A percentile compares a stretch with the other conserved stretches of the same genome.
Evolutionary conservation across 2,329 filamentous ascomycete species (phyloP).

Genomic region (Aspergillus sp.): DNA sequence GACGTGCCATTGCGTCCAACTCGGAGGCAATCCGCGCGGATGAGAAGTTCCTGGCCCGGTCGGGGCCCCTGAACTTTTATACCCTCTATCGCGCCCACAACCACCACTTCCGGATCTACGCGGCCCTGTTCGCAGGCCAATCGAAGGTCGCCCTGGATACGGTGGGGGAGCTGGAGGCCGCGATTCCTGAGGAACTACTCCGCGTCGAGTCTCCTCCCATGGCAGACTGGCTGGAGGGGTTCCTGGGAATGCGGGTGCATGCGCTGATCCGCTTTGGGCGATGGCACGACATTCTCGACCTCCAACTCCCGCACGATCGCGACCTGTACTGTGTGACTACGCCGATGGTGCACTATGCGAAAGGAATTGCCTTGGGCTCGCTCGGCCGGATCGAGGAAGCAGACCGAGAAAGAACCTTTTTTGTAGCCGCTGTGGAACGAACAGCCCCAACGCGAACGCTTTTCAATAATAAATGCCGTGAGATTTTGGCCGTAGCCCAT

Average conservation of each 20-base stretch:
- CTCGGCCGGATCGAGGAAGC: constrained; percentile 48
- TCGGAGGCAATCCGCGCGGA: constrained; percentile 58
- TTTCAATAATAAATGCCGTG: constrained; percentile 57
- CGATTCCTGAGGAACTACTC: constrained; percentile 55
- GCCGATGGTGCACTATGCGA: constrained; percentile 59
- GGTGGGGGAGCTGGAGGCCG: constrained; percentile 48
- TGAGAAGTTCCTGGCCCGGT: constrained; percentile 51
- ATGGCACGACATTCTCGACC: constrained; percentile 56
- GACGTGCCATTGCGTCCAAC: constrained; percentile 57
- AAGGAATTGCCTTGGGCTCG: constrained; percentile 57
- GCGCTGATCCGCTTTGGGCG: constrained; percentile 62
- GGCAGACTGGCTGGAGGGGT: constrained; percentile 70
- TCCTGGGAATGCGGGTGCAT: constrained; percentile 58
- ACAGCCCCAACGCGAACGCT: constrained; percentile 54
- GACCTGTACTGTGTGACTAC: constrained; percentile 60
- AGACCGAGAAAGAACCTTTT: constrained; percentile 41
- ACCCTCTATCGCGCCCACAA: constrained; percentile 66
- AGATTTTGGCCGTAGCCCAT: constrained; percentile 53
- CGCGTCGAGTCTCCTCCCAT: constrained; percentile 59
- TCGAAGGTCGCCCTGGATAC: constrained; percentile 54
- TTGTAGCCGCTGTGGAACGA: constrained; percentile 40
- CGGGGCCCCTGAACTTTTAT: constrained; percentile 61
- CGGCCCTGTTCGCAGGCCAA: constrained; percentile 67
- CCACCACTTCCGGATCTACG: constrained; percentile 66
- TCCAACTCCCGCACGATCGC: constrained; percentile 49